phyloP scores from a whole-genome alignment of 208 protist genomes.

The Spironucleus salmonicida region DNA sequence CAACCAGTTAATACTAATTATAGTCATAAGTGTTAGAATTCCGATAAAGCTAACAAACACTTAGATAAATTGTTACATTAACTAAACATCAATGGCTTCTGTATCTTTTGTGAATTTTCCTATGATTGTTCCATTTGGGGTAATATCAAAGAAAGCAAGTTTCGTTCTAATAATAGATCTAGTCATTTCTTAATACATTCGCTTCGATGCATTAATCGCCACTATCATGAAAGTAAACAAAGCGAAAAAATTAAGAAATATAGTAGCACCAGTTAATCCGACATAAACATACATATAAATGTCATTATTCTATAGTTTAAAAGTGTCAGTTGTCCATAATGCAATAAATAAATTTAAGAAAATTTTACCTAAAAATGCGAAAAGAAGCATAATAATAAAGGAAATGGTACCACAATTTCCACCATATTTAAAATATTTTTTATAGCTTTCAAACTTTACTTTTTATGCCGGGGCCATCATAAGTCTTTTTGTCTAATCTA shows the following conservation, averaged over 20 bases:
- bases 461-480: background rate
- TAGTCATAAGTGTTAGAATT: background rate
- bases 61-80: background rate
- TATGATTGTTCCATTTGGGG: constrained; percentile 29
- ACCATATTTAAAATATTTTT: background rate
- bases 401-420: background rate
- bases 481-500: background rate
- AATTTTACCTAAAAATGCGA: background rate
- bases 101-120: constrained; percentile 29
- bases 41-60: background rate
- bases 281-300: background rate
- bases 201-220: constrained; percentile 4
- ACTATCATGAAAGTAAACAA: background rate
- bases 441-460: background rate
- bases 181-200: background rate
- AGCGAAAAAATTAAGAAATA: background rate
- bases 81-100: constrained; percentile 8
- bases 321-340: background rate
- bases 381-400: background rate
- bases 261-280: background rate
- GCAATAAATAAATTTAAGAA: background rate
- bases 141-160: constrained; percentile 31
- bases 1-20: background rate
- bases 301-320: background rate
- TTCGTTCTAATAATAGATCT: background rate